Base-by-base conservation (phyloP, 352 stramenopile genomes). In the Pythium dissimile region DNA sequence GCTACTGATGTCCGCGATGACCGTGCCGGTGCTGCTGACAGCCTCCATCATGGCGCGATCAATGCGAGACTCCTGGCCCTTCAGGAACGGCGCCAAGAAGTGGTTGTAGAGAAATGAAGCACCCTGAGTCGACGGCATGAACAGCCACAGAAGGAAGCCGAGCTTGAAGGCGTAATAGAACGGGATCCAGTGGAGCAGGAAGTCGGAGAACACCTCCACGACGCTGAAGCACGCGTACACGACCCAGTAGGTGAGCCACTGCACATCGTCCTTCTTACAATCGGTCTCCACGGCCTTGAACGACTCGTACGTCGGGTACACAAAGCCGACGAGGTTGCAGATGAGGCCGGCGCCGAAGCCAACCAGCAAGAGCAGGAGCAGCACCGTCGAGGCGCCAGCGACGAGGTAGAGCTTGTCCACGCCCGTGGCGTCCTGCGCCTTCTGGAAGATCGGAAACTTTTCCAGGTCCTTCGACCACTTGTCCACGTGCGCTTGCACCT, bases 111-210 rank as follows among this genome's bases (percentile, higher is more conserved):
- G 72, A 73, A 98, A 98, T 51, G 92, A 97, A 18, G 96, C 92
- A 30, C 95, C 95, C 57, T 94, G 75, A 34, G 94, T 98, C 69
- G 96, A 96, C n/a, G 95, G 96, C 66, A 98, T 87, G 79, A 99
- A 98, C 30, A 97, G 80, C 94, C 95, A 98, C 20, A 98, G 71
- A 51, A 99, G 83, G 77, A 99, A 98, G 44, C 93, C 95, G 21
- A 99, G 65, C 84, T 99, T 99, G 80, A 99, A 98, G 12, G 92
- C 87, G 70, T 98, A 98, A 79, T 98, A 99, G 73, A 98, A 98
- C 15, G 96, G 96, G 71, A 99, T 98, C 93, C 92, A 98, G 72
- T 98, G 98, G 5, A 99, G 72, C 35, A 99, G 69, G 42, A 97
- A 92, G 69, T 98, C 92, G n/a, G 85, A 80, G 68, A 99, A 99